Evolutionary conservation across 1,284 basidiomycete genomes (phyloP).

Genomic region (Wallemia mellicola): DNA sequence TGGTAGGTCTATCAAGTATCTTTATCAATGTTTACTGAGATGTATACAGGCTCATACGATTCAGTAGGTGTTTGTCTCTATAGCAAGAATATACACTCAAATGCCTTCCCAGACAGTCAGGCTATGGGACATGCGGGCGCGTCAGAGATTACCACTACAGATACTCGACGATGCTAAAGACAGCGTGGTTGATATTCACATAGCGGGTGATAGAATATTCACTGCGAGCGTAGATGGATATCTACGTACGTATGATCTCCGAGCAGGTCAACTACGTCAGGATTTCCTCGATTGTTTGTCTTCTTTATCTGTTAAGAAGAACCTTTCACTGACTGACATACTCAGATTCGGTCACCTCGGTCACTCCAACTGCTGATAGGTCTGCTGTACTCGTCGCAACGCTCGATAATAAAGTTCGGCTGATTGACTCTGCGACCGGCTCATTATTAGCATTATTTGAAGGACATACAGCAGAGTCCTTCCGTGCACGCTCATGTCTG

Average conservation of each 20-base stretch:
- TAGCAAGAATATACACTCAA: conserved; percentile 53
- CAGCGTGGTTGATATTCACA: conserved; percentile 48
- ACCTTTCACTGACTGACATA: too few species aligned
- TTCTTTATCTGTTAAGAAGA: too few species aligned
- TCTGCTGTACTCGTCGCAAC: conserved; percentile 51
- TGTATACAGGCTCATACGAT: too few species aligned
- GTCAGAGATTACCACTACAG: conserved; percentile 58
- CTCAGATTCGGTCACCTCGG: conserved; percentile 55
- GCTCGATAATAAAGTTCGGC: conserved; percentile 50
- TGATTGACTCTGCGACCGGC: conserved; percentile 60
- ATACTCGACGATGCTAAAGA: conserved; percentile 66
- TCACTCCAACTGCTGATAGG: conserved; percentile 39
- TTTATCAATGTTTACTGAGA: too few species aligned
- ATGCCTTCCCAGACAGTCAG: conserved; percentile 28
- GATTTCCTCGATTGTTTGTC: conserved; percentile 77
- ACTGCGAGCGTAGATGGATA: conserved; percentile 71
- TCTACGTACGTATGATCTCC: conserved; percentile 70
- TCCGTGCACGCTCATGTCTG: conserved; percentile 55
- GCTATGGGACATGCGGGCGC: conserved; percentile 63
- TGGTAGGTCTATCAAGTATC: too few species aligned
- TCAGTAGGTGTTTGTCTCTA: conserved; percentile 19
- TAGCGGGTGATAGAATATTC: conserved; percentile 32
- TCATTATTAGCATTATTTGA: conserved; percentile 56
- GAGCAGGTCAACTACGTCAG: conserved; percentile 56
- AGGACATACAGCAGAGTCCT: conserved; percentile 41